Base-by-base conservation (phyloP, 1,139 yeast species). In the Pichia inconspicua region DNA sequence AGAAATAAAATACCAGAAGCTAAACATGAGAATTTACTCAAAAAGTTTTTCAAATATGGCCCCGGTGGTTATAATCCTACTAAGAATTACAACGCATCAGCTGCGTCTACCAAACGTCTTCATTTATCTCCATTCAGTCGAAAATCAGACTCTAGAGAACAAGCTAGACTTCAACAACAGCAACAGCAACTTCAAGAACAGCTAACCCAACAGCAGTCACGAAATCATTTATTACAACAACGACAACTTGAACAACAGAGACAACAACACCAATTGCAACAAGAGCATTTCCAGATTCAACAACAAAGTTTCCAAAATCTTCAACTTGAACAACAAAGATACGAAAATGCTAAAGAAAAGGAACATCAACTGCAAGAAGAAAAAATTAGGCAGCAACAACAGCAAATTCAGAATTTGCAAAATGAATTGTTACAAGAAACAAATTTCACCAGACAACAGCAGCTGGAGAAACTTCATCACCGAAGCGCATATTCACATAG, bases 11-110 rank as follows among this genome's bases (percentile, higher is more conserved):
- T 22, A 15, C 14, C 19, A 25, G n/a, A 15, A 15, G 43, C 45
- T 31, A 48, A 49, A 43, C 54, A 49, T 45, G 52, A 46, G 34
- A 51, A 46, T 25, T 3, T 53, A 10, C 35, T 53, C 5, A 48
- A 49, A n/a, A 53, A 53, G 35, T 45, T 52, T 9, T 52, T 53
- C 44, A 53, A 50, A 42, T 50, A 48, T 30, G 52, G 53, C 4
- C 50, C 52, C 30, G 53, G 51, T 36, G 49, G 51, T n/a, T 51
- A 46, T 25, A 49, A 49, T 34, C 48, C 51, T 38, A 46, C 25
- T 6, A 44, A 42, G 12, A 25, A 22, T 4, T 28, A 32, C 46
- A 40, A 19, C 41, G 34, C 15, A 14, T 14, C 41, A 27, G 12
- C 31, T 9, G 22, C 41, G 15, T 40, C 12, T 19, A 46, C 44